Evolutionary conservation across 2,329 filamentous ascomycete genomes (phyloP).

Genomic region (Canariomyces notabilis): DNA sequence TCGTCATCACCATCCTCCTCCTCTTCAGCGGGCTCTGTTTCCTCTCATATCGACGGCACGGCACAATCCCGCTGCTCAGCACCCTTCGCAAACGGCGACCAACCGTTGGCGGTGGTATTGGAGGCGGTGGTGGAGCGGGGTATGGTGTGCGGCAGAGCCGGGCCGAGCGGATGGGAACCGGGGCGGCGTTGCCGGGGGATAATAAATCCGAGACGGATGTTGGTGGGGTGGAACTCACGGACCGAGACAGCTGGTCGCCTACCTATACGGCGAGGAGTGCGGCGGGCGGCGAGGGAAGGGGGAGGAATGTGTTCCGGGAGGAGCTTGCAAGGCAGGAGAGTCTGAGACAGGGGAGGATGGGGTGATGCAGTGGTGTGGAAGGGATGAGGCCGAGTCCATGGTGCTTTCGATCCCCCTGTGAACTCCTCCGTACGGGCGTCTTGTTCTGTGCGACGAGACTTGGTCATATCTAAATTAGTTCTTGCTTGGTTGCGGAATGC

Average conservation of each 20-base stretch:
- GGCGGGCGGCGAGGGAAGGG: background rate
- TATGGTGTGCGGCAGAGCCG: conserved; percentile 27
- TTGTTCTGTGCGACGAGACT: too few relatives aligned
- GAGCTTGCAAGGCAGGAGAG: conserved; percentile 33
- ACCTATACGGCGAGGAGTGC: conserved; percentile 12
- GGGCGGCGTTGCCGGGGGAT: conserved; percentile 1
- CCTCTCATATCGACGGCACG: conserved; percentile 25
- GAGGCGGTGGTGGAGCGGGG: conserved; percentile 22
- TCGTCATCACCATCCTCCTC: conserved; percentile 25
- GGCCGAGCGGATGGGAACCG: conserved; percentile 18
- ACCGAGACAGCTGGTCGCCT: conserved; percentile 30
- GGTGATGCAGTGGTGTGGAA: background rate
- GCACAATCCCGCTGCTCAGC: conserved; percentile 22
- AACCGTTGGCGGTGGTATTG: conserved; percentile 19
- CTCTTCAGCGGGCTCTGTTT: conserved; percentile 21
- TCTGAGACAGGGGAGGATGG: conserved; percentile 3
- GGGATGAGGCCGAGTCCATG: too few relatives aligned
- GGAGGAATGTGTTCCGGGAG: conserved; percentile 35
- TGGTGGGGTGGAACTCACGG: conserved; percentile 30
- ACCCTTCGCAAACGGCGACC: too few relatives aligned
- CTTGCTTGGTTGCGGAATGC: too few relatives aligned
- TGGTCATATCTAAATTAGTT: too few relatives aligned
- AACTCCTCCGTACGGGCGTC: too few relatives aligned
- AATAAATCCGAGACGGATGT: conserved; percentile 18
- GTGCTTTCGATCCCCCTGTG: too few relatives aligned